phyloP scores from a whole-genome alignment of 257 asterid species.

The Mentha longifolia region DNA sequence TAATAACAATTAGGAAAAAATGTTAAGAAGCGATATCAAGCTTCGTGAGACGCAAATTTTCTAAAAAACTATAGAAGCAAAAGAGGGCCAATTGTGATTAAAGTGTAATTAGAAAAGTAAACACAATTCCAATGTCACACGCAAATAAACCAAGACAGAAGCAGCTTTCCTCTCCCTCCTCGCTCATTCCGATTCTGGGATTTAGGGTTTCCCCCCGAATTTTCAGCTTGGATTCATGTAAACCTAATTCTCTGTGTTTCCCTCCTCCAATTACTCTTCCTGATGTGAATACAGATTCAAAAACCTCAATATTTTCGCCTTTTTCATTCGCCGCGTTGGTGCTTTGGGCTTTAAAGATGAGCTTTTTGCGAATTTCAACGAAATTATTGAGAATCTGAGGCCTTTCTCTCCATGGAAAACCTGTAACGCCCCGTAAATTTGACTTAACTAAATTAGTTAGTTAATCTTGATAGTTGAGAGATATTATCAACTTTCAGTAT shows the following conservation, averaged over 20 bases:
- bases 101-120: not conserved
- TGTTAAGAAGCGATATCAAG: too few species aligned
- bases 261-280: not conserved
- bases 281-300: not conserved
- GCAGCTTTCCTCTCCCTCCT: not conserved
- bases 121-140: not conserved
- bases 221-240: not conserved
- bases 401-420: slow-evolving; percentile 49
- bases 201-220: slow-evolving; percentile 18
- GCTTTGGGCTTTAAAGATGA: not conserved
- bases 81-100: too few species aligned
- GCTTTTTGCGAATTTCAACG: slow-evolving; percentile 12
- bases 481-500: too few species aligned
- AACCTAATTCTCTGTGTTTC: not conserved
- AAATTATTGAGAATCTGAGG: slow-evolving; percentile 19
- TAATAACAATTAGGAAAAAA: too few species aligned
- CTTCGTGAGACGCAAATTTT: too few species aligned
- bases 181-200: not conserved
- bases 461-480: too few species aligned
- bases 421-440: too few species aligned
- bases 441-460: too few species aligned
- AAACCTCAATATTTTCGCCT: not conserved
- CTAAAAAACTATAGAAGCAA: too few species aligned
- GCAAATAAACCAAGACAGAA: not conserved
- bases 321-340: not conserved